These are phyloP conservation scores for Barnettozyma populi DNA, from an alignment of 805 yeast genomes.

Conservation along the genomic window DNA sequence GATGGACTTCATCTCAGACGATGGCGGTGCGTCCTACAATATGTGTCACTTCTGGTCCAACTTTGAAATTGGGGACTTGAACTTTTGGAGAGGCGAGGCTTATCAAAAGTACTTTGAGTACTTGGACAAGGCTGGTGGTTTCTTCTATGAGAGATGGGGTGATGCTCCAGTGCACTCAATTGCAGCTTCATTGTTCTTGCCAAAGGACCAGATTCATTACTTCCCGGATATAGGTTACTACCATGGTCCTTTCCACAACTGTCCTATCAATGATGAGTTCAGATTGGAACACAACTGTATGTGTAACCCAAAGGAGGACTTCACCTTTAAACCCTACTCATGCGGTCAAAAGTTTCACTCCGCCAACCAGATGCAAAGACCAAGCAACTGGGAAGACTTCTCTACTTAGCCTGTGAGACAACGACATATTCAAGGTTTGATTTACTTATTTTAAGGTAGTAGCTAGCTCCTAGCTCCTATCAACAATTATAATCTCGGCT, in stretches of 20 bases:
- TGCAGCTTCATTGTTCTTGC: conserved; percentile 60
- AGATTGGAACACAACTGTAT: conserved; percentile 63
- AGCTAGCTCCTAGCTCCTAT: no score
- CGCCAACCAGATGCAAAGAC: conserved; percentile 50
- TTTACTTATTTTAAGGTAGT: no score
- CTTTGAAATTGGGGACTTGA: conserved; percentile 69
- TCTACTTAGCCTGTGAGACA: conserved; percentile 13
- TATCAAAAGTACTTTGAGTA: conserved; percentile 57
- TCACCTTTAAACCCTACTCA: conserved; percentile 76
- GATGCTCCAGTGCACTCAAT: conserved; percentile 87
- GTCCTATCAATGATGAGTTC: conserved; percentile 62
- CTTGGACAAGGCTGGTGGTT: conserved; percentile 69
- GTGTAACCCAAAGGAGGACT: conserved; percentile 68
- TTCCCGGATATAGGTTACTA: conserved; percentile 73
- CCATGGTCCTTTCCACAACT: conserved; percentile 75
- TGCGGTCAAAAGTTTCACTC: conserved; percentile 63
- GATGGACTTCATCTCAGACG: conserved; percentile 59
- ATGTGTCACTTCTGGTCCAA: conserved; percentile 82
- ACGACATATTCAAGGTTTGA: no score
- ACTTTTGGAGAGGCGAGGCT: conserved; percentile 59
- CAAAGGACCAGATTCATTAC: conserved; percentile 56
- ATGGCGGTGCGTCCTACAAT: conserved; percentile 63
- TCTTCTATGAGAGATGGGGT: conserved; percentile 88
- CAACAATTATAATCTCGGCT: no score
- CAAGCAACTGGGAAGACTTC: conserved; percentile 64